Evolutionary conservation across 805 yeast species (phyloP), one percentile per base, ranked within the genome.

Genomic region (Pichia cabralensis): DNA sequence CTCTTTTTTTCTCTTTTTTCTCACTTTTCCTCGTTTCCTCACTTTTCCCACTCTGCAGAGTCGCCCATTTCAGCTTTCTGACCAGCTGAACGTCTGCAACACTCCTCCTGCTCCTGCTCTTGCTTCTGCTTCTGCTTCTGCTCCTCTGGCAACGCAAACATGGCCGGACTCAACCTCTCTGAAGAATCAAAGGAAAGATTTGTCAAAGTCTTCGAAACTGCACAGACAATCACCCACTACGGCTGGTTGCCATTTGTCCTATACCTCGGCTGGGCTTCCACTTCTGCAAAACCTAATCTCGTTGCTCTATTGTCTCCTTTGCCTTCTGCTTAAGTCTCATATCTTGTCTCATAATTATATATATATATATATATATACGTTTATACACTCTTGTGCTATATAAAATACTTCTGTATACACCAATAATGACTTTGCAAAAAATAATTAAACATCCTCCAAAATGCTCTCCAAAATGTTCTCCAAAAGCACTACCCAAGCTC

Each of bases 201-300:
- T 60, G 64, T 78, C 57, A 84, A 79, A 59, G 64, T 88, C 44
- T 64, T 86, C 47, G 94, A 82, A 49, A 68, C 84, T 49, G 76
- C 95, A 45, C 83, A 85, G 56, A 81, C 84, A 34, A 71, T 80
- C 52, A 82, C 89, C 39, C 98, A 94, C 63, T 92, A 86, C 62
- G 96, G 97, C 30, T 92, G 95, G 84, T 79, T 92, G 51, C 98
- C 98, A 38, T 81, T 92, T 56, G 79, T 92, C 46, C 67, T 92
- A 55, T 92, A 92, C 68, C 66, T 92, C 49, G 98, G 92, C 31
- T 80, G 86, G 86, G 59, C 72, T 38, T 75, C 83, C 48, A 77
- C 89, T 44, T 69, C 85, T 37, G 80, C 80, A 60, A 83, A 80
- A 62, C 96, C 96, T 44, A 76, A 76, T 45, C 65, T 89, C 54